Conservation (phyloP, 352 stramenopile genomes). For the Phytophthora colocasiae region DNA sequence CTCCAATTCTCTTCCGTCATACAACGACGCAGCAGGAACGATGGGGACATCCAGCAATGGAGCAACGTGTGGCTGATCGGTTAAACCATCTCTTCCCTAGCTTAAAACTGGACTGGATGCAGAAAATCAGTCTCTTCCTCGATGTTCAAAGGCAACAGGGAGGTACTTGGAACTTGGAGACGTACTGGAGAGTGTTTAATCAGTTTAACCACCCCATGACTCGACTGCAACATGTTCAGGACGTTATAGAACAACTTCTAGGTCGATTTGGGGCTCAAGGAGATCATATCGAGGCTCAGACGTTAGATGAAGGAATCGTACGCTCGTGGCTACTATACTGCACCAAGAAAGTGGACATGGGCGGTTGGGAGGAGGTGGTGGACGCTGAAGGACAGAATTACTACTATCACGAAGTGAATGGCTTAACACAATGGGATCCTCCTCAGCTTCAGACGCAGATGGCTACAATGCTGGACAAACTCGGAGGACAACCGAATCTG, state of each 20-base stretch:
- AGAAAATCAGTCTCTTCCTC: conserved; percentile 61
- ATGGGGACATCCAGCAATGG: conserved; percentile 62
- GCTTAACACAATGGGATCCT: conserved; percentile 72
- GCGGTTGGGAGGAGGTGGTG: conserved; percentile 65
- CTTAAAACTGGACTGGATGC: conserved; percentile 57
- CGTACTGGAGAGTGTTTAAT: conserved; percentile 32
- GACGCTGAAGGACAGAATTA: conserved; percentile 55
- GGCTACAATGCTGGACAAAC: conserved; percentile 54
- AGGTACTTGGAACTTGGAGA: conserved; percentile 32
- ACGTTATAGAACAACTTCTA: conserved; percentile 33
- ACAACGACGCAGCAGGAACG: conserved; percentile 45
- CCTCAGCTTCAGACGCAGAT: conserved; percentile 64
- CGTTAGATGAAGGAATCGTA: conserved; percentile 38
- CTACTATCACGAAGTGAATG: conserved; percentile 69
- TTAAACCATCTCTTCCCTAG: conserved; percentile 60
- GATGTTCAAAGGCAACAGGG: conserved; percentile 48
- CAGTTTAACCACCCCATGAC: conserved; percentile 49
- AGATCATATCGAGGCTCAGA: background rate
- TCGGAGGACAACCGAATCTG: conserved; percentile 31
- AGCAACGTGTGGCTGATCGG: conserved; percentile 48
- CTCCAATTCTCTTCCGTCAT: conserved; percentile 45
- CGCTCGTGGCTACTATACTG: conserved; percentile 50
- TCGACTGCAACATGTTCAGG: conserved; percentile 39
- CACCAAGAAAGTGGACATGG: conserved; percentile 53
- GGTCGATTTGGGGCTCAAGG: conserved; percentile 25